Evolutionary conservation across 345 rosid species (phyloP).

Genomic region (Aethionema arabicum): DNA sequence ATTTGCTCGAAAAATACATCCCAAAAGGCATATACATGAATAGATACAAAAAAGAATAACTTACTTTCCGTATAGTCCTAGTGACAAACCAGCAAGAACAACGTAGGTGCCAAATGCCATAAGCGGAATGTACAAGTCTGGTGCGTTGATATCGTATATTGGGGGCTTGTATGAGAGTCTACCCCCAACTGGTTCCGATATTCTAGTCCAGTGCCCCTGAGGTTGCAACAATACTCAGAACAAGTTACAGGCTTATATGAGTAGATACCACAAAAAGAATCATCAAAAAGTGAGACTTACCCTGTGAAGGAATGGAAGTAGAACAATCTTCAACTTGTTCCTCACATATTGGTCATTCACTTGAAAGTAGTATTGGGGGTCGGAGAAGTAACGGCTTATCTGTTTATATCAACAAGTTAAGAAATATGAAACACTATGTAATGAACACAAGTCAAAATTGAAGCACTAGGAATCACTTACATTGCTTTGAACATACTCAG

Average conservation of each 20-base stretch:
- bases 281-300: constrained; percentile 40
- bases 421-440: neutral
- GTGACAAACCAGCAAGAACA: constrained; percentile 78
- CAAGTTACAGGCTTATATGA: neutral
- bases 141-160: constrained; percentile 87
- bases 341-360: constrained; percentile 94
- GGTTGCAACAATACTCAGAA: constrained; percentile 20
- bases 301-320: constrained; percentile 91
- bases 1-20: neutral
- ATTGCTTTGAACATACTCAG: constrained; percentile 98
- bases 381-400: constrained; percentile 90
- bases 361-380: constrained; percentile 97
- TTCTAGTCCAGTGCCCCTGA: constrained; percentile 96
- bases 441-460: neutral
- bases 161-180: constrained; percentile 97
- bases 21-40: neutral
- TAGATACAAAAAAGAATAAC: constrained; percentile 30
- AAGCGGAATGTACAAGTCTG: constrained; percentile 91
- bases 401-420: constrained; percentile 36
- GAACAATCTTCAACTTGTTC: constrained; percentile 93
- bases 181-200: constrained; percentile 95
- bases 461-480: constrained; percentile 48
- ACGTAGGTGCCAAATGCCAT: constrained; percentile 93
- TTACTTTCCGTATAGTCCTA: constrained; percentile 89
- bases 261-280: neutral